A percentile compares a stretch with the other conserved stretches of the same genome.
These are phyloP conservation scores for Elaeis guineensis DNA, from an alignment of 176 grass and related monocot species.

Conservation along the genomic window DNA sequence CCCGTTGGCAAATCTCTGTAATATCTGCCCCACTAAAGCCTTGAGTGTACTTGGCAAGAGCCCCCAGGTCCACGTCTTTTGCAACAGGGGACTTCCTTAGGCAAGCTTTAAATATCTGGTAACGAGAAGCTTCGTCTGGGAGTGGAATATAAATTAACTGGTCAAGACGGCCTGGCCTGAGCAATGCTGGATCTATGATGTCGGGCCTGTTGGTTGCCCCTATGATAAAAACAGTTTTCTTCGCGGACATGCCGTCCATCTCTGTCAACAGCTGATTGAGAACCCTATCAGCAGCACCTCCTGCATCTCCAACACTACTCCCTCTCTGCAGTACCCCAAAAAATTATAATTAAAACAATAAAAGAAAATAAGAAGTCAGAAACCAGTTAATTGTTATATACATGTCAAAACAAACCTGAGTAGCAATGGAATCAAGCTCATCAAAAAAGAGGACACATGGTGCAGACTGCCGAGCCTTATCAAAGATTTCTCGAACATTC, in stretches of 20 bases:
- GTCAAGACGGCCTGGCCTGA: slow-evolving; percentile 66
- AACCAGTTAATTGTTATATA: not conserved
- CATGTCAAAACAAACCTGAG: slow-evolving; percentile 37
- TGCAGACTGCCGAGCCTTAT: slow-evolving; percentile 65
- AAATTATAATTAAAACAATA: slow-evolving; percentile 8
- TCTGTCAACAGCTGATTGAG: slow-evolving; percentile 76
- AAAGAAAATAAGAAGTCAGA: slow-evolving; percentile 1
- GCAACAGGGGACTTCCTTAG: slow-evolving; percentile 75
- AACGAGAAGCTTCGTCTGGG: slow-evolving; percentile 55
- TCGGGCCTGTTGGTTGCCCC: slow-evolving; percentile 80
- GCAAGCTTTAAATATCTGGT: slow-evolving; percentile 77
- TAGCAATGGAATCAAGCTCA: slow-evolving; percentile 78
- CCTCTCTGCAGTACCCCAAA: slow-evolving; percentile 41
- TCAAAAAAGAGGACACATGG: slow-evolving; percentile 80
- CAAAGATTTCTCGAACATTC: slow-evolving; percentile 74
- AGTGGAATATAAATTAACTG: slow-evolving; percentile 80
- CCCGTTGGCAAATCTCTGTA: slow-evolving; percentile 83
- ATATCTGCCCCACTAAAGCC: slow-evolving; percentile 87
- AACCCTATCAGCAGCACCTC: slow-evolving; percentile 71
- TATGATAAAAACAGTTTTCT: slow-evolving; percentile 84
- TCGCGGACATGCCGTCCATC: slow-evolving; percentile 83
- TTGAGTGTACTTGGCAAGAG: slow-evolving; percentile 72
- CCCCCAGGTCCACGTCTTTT: slow-evolving; percentile 59
- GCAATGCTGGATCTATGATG: slow-evolving; percentile 72
- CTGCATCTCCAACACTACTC: slow-evolving; percentile 62